These are phyloP conservation scores for Aspergillus sp. DNA, from an alignment of 2,329 filamentous ascomycete genomes.

Conservation along the genomic window DNA sequence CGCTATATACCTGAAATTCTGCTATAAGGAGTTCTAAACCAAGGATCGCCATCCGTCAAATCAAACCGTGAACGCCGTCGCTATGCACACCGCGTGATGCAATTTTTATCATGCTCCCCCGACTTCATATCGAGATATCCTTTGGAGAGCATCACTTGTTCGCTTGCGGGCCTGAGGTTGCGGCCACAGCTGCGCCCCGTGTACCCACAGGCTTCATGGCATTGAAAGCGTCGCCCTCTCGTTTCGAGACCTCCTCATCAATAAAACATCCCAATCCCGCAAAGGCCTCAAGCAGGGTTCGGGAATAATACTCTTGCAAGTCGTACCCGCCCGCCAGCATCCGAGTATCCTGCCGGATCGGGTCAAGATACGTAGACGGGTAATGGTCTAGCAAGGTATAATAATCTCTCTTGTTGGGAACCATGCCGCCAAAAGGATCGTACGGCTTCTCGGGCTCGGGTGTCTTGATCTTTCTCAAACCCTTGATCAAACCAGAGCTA, in stretches of 20 bases:
- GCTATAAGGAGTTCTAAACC: neutral
- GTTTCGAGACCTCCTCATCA: slow-evolving; percentile 66
- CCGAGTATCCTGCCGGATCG: slow-evolving; percentile 66
- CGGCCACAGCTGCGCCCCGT: slow-evolving; percentile 36
- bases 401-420: slow-evolving; percentile 66
- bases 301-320: slow-evolving; percentile 77
- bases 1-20: slow-evolving; percentile 22
- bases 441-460: slow-evolving; percentile 74
- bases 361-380: slow-evolving; percentile 73
- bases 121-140: neutral
- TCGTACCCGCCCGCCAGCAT: slow-evolving; percentile 82
- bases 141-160: neutral
- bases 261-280: slow-evolving; percentile 86
- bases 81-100: slow-evolving; percentile 17
- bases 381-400: slow-evolving; percentile 73
- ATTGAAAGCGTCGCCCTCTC: slow-evolving; percentile 29
- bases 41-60: neutral
- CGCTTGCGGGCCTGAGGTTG: slow-evolving; percentile 14
- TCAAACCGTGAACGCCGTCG: slow-evolving; percentile 18
- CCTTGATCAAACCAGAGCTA: slow-evolving; percentile 67
- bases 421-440: slow-evolving; percentile 82
- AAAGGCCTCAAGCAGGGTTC: slow-evolving; percentile 87
- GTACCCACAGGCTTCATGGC: slow-evolving; percentile 31
- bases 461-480: slow-evolving; percentile 69
- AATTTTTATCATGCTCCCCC: neutral